Evolutionary conservation across 2,329 filamentous ascomycete genomes (phyloP).

Genomic region (Fusarium graminum): DNA sequence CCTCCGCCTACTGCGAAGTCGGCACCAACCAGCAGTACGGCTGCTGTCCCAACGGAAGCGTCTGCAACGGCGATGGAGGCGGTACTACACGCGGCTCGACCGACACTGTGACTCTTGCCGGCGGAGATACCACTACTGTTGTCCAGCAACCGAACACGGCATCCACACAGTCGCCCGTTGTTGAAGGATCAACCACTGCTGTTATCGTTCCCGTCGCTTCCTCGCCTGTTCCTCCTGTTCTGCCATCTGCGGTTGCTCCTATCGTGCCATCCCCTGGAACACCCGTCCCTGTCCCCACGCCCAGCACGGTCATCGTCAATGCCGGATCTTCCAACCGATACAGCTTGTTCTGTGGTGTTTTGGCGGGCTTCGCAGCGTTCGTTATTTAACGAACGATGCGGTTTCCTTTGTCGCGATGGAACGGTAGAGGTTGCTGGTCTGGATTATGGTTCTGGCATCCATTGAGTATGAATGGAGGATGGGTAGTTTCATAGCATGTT

Average conservation of each 20-base stretch:
- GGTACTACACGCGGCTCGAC: conserved; percentile 35
- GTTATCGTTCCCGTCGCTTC: conserved; percentile 5
- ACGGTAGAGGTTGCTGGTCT: background rate
- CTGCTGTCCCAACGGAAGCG: conserved; percentile 50
- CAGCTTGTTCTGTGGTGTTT: conserved; percentile 39
- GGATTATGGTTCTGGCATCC: conserved; percentile 7
- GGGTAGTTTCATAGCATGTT: background rate
- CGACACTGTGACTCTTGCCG: conserved; percentile 26
- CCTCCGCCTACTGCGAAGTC: conserved; percentile 43
- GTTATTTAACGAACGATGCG: conserved; percentile 18
- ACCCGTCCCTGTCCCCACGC: conserved; percentile 15
- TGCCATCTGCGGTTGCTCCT: background rate
- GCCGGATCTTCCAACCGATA: conserved; percentile 34
- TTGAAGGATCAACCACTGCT: conserved; percentile 25
- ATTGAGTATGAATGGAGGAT: conserved; percentile 4
- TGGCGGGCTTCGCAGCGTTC: conserved; percentile 43
- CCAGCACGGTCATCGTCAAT: conserved; percentile 31
- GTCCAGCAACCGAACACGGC: background rate
- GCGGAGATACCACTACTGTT: conserved; percentile 27
- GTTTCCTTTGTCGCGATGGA: conserved; percentile 14
- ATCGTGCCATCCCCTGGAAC: conserved; percentile 22
- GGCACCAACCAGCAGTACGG: conserved; percentile 47
- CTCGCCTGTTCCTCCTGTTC: background rate
- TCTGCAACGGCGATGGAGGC: conserved; percentile 48
- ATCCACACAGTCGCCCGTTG: conserved; percentile 10